These are phyloP conservation scores for Acer saccharum DNA, from an alignment of 345 rosid species.

Conservation along the genomic window DNA sequence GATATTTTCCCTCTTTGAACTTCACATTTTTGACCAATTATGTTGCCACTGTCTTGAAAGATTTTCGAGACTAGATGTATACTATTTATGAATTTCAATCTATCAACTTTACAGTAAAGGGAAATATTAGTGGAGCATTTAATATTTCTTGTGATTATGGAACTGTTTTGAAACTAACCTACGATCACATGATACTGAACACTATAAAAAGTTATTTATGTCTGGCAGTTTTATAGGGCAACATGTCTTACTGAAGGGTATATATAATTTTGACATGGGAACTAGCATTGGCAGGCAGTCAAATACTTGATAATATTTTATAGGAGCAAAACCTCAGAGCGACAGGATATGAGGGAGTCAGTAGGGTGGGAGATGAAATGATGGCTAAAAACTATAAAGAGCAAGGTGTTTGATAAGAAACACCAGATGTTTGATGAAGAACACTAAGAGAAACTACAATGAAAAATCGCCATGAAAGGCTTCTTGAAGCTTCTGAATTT, in stretches of 20 bases:
- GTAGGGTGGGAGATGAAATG: not conserved
- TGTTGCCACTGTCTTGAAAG: not conserved
- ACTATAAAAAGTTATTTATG: not conserved
- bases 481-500: too few species aligned
- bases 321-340: not conserved
- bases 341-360: not conserved
- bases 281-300: not conserved
- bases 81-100: not conserved
- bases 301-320: not conserved
- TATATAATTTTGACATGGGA: not conserved
- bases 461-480: too few species aligned
- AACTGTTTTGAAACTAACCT: not conserved
- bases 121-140: not conserved
- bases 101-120: not conserved
- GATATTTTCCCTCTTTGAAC: not conserved
- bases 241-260: not conserved
- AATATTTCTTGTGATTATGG: not conserved
- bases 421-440: too few species aligned
- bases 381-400: too few species aligned
- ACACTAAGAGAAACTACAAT: too few species aligned
- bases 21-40: not conserved
- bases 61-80: not conserved
- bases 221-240: not conserved
- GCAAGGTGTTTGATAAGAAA: too few species aligned
- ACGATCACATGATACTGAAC: not conserved